These are phyloP conservation scores for Kluyveromyces dobzhanskii DNA, from an alignment of 805 yeast species.

Conservation along the genomic window DNA sequence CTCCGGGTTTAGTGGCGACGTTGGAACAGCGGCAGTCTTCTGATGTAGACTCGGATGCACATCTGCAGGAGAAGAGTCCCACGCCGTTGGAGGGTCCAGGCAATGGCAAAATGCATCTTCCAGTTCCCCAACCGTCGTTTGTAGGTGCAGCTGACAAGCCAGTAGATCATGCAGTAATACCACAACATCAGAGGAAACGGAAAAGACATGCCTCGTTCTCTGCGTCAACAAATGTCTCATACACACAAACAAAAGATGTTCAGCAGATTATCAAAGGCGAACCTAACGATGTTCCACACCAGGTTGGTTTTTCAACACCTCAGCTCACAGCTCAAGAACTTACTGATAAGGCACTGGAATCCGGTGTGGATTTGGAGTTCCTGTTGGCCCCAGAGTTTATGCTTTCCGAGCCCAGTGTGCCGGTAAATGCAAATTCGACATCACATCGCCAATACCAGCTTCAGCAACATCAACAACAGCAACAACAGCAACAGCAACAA, in stretches of 20 bases:
- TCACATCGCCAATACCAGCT: background rate
- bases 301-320: constrained; percentile 77
- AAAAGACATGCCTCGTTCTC: constrained; percentile 38
- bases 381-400: constrained; percentile 20
- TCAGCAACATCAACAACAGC: background rate
- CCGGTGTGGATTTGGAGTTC: constrained; percentile 21
- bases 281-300: constrained; percentile 40
- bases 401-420: constrained; percentile 7
- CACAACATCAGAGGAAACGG: constrained; percentile 14
- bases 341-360: constrained; percentile 25
- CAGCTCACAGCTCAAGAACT: constrained; percentile 49
- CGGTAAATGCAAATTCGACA: background rate
- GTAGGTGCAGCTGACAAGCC: too few relatives aligned
- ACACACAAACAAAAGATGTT: constrained; percentile 15
- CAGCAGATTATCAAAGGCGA: constrained; percentile 7
- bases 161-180: too few relatives aligned
- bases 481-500: background rate
- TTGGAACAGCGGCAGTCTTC: too few relatives aligned
- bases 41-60: too few relatives aligned
- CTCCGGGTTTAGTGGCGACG: constrained; percentile 9
- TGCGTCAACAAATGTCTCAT: constrained; percentile 35
- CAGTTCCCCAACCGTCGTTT: too few relatives aligned
- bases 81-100: too few relatives aligned
- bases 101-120: too few relatives aligned
- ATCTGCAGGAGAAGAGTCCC: too few relatives aligned